Conservation (phyloP, 306 rosid genomes). For the Acacia melanoxylon region DNA sequence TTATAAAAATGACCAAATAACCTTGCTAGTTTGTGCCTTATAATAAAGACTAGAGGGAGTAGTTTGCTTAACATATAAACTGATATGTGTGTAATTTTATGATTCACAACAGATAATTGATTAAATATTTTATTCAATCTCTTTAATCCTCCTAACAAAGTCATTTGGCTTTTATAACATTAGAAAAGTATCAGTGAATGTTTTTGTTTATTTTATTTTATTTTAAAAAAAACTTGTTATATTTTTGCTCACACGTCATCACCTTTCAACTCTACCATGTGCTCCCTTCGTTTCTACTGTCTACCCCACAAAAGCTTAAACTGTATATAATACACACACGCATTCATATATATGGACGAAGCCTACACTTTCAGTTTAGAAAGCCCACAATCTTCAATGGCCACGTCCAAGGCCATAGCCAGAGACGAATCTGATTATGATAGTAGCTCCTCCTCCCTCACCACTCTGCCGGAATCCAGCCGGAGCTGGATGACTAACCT, state of each 20-base stretch:
- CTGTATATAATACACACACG: neutral
- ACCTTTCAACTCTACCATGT: slow-evolving; percentile 23
- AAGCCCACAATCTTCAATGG: slow-evolving; percentile 43
- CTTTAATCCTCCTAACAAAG: too few species aligned
- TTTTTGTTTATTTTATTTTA: too few species aligned
- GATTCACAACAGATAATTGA: too few species aligned
- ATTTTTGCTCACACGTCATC: neutral
- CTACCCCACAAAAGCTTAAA: neutral
- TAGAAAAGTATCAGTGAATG: too few species aligned
- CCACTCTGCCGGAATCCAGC: slow-evolving; percentile 76
- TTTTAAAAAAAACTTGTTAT: neutral
- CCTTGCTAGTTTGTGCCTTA: too few species aligned
- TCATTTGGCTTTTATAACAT: too few species aligned
- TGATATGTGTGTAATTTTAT: too few species aligned
- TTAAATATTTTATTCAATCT: too few species aligned
- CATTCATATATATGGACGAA: neutral
- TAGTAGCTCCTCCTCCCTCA: slow-evolving; percentile 80
- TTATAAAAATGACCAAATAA: too few species aligned
- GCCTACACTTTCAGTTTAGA: slow-evolving; percentile 21
- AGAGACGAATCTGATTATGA: slow-evolving; percentile 75
- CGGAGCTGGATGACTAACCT: slow-evolving; percentile 89
- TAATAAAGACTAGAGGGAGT: too few species aligned
- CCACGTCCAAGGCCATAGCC: slow-evolving; percentile 39
- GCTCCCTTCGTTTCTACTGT: neutral
- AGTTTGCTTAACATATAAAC: too few species aligned